A percentile compares a stretch with the other conserved stretches of the same genome.
Evolutionary conservation across 352 stramenopile genomes (phyloP).

Genomic region (Pythium angustatum): DNA sequence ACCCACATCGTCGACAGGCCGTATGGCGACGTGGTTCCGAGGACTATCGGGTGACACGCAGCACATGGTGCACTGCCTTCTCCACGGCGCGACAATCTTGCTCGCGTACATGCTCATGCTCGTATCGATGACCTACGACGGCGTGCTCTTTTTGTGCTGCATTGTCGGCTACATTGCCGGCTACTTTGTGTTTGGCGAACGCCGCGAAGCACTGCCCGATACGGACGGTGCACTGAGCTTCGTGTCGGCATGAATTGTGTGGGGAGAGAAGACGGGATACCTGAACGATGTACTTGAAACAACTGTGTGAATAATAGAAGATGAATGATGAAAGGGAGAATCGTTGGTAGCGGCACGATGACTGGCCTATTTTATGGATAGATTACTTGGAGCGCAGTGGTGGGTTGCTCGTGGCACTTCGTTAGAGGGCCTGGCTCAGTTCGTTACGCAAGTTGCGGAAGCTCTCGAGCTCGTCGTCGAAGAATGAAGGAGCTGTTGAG

Average conservation of each 20-base stretch:
- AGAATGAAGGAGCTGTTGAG: constrained; percentile 27
- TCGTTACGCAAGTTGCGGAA: constrained; percentile 74
- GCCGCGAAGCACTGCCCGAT: constrained; percentile 44
- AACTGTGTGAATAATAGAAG: constrained; percentile 1
- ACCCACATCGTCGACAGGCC: constrained; percentile 15
- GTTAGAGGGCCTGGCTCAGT: constrained; percentile 41
- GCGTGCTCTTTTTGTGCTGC: constrained; percentile 53
- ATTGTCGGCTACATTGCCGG: constrained; percentile 61
- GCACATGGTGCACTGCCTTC: constrained; percentile 48
- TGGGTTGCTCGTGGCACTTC: background rate
- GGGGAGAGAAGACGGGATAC: no score
- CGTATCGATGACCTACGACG: constrained; percentile 81
- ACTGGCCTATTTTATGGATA: background rate
- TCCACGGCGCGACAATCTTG: constrained; percentile 64
- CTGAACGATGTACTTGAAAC: background rate
- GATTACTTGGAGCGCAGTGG: background rate
- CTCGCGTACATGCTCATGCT: constrained; percentile 84
- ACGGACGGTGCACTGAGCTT: constrained; percentile 30
- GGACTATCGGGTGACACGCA: constrained; percentile 48
- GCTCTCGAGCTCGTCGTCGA: constrained; percentile 76
- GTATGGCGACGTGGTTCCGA: constrained; percentile 57
- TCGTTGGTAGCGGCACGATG: background rate
- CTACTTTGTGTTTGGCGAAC: constrained; percentile 71
- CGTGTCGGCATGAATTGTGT: constrained; percentile 6
- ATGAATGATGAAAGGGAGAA: background rate